Base-by-base conservation (phyloP, 768 basidiomycete genomes). In the Neoboletus brunneissimus region DNA sequence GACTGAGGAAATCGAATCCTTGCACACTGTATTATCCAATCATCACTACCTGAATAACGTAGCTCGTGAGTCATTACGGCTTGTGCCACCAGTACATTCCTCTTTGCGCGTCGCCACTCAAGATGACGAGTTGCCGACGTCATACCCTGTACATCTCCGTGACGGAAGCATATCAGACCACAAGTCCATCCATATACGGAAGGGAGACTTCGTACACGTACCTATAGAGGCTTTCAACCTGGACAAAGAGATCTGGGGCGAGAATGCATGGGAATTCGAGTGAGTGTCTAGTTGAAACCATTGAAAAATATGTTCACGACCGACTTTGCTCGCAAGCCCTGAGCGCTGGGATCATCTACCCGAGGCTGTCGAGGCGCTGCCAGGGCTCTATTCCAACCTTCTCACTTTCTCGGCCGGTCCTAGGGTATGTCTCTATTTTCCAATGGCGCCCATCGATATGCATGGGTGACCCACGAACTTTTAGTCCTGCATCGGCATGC, bases 351-450 rank as follows among this genome's bases (percentile, higher is more conserved):
- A 88, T 63, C 76, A 82, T 58, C 79, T 92, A 0, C 87, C 91
- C 0, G 86, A 91, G 57, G 73, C 77, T n/a, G 90, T 80, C 3
- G 62, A 71, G n/a, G 73, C 77, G n/a, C 73, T 84, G 37, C 91
- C 90, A 20, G 90, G 91, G 2, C 66, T 90, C 34, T 90, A 83
- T 66, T 79, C 83, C 25, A 87, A 88, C 64, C 79, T 83, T 0
- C 71, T 92, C 41, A 84, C 86, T 0, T 93, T 93, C 66, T 92
- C 90, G 13, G 85, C 87, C 20, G 91, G 91, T 20, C 90, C 90
- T 46, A 79, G 91, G 48, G 91, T 89, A 68, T 55, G 89, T 77
- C 11, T 41, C 7, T 47, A 15, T 31, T 37, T 25, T 3, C 22
- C 13, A 9, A 13, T 29, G 23, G 29, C n/a, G 20, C 34, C 22